Evolutionary conservation across 768 basidiomycete species (phyloP), one percentile per base, ranked within the genome.

Genomic region (Cystofilobasidium bisporidii): DNA sequence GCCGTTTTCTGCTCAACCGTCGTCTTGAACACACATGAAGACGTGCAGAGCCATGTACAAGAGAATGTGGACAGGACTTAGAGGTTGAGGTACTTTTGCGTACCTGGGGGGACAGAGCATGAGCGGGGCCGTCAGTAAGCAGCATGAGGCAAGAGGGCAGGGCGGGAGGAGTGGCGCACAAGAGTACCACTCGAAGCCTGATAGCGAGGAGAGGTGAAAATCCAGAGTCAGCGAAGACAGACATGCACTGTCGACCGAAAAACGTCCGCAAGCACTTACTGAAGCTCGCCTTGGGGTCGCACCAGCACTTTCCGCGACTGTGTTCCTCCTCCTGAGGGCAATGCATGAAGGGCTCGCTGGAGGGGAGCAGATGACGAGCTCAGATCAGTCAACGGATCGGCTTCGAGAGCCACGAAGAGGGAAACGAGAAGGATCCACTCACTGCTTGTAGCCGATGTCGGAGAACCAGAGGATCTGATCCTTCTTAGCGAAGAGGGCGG

Each of bases 401-500:
- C 58, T 11, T 53, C 32, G 40, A 15, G 18, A 15, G 20, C 45
- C 10, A 53, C 33, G 57, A 15, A 15, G 9, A 38, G 28, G 28
- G 28, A 8, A 32, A n/a, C 8, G 30, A 30, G 9, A 32, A 26
- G 36, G 11, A 32, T 26, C 28, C 41, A 50, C n/a, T n/a, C n/a
- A n/a, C n/a, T 69, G 67, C 4, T 30, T 61, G 75, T 96, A 98
- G 4, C 90, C 93, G 61, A 98, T 89, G 74, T 97, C 91, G 71
- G 87, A 83, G 81, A 97, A 97, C 80, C 90, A 98, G 76, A 96
- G 89, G 50, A 97, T 85, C 77, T 91, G 88, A 22, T 90, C 87
- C 75, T 89, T 92, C 75, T 82, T 82, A 0, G 90, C 87, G 71
- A 97, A 89, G 12, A 98, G 80, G 0, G 93, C 87, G 0, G 87